Evolutionary conservation across 2,329 filamentous ascomycete genomes (phyloP).

Genomic region (Trichoderma sp.): DNA sequence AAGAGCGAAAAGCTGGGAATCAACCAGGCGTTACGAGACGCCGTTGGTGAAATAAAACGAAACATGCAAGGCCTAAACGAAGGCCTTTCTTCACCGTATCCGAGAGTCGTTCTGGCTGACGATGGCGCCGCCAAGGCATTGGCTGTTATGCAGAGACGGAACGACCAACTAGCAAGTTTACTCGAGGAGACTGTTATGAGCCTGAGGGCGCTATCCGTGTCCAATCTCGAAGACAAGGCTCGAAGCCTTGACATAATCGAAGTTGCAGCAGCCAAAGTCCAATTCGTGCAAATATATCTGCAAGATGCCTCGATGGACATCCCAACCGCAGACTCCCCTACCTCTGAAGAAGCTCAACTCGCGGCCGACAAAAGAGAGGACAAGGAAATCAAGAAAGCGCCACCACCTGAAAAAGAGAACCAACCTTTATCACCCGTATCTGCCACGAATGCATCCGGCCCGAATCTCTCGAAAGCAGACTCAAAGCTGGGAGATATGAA

Average conservation of each 20-base stretch:
- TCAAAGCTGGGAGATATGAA: neutral
- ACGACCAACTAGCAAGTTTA: constrained; percentile 64
- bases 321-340: constrained; percentile 26
- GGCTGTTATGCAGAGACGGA: constrained; percentile 59
- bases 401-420: neutral
- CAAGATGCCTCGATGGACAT: constrained; percentile 56
- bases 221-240: constrained; percentile 46
- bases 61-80: constrained; percentile 69
- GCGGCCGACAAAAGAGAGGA: constrained; percentile 2
- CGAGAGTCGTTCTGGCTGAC: constrained; percentile 37
- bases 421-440: neutral
- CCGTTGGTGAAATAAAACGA: constrained; percentile 74
- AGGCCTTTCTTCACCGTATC: constrained; percentile 42
- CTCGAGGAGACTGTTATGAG: constrained; percentile 63
- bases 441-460: neutral
- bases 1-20: constrained; percentile 74
- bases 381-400: neutral
- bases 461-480: neutral
- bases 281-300: constrained; percentile 61
- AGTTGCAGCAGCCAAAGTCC: constrained; percentile 58
- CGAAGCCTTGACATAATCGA: constrained; percentile 55
- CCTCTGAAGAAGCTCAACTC: neutral
- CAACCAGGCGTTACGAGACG: constrained; percentile 76
- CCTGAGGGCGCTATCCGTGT: constrained; percentile 58
- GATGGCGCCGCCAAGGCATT: constrained; percentile 38